Conservation (phyloP, 2,329 filamentous ascomycete genomes). For the Penicillium sp. region DNA sequence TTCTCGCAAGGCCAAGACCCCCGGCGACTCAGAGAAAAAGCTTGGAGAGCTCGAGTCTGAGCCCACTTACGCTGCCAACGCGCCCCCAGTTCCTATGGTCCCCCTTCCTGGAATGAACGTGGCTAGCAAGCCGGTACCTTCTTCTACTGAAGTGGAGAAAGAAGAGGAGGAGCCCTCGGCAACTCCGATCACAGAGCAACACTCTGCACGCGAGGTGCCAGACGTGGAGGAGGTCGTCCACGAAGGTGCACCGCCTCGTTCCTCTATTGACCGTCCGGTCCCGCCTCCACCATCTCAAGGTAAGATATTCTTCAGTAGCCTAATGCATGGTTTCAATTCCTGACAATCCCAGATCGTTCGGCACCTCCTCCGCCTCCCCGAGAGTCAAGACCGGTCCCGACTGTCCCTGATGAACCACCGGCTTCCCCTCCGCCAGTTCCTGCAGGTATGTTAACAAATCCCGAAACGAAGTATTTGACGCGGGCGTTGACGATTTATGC, state of each 20-base stretch:
- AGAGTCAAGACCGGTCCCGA: slow-evolving; percentile 38
- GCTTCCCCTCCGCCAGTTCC: slow-evolving; percentile 36
- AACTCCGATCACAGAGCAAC: slow-evolving; percentile 41
- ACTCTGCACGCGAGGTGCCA: slow-evolving; percentile 46
- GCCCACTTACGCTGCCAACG: slow-evolving; percentile 27
- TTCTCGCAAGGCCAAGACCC: slow-evolving; percentile 50
- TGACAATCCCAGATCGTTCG: slow-evolving; percentile 39
- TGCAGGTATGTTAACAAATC: slow-evolving; percentile 54
- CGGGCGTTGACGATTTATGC: slow-evolving; percentile 26
- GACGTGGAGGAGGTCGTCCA: slow-evolving; percentile 53
- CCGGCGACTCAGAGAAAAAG: slow-evolving; percentile 34
- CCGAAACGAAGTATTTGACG: not conserved
- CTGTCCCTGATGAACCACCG: slow-evolving; percentile 34
- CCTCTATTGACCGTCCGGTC: slow-evolving; percentile 42
- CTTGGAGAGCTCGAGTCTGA: slow-evolving; percentile 34
- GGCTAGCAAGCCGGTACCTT: slow-evolving; percentile 45
- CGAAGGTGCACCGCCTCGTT: slow-evolving; percentile 31
- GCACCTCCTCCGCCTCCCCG: slow-evolving; percentile 43
- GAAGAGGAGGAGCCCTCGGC: slow-evolving; percentile 49
- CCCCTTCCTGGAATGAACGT: slow-evolving; percentile 67
- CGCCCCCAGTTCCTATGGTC: slow-evolving; percentile 53
- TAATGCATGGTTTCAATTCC: not conserved
- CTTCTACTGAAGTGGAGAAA: slow-evolving; percentile 46
- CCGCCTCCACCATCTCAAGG: slow-evolving; percentile 49
- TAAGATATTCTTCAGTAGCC: slow-evolving; percentile 33